Evolutionary conservation across 768 basidiomycete species (phyloP), one percentile per base, ranked within the genome.

Genomic region (Amanita phalloides): DNA sequence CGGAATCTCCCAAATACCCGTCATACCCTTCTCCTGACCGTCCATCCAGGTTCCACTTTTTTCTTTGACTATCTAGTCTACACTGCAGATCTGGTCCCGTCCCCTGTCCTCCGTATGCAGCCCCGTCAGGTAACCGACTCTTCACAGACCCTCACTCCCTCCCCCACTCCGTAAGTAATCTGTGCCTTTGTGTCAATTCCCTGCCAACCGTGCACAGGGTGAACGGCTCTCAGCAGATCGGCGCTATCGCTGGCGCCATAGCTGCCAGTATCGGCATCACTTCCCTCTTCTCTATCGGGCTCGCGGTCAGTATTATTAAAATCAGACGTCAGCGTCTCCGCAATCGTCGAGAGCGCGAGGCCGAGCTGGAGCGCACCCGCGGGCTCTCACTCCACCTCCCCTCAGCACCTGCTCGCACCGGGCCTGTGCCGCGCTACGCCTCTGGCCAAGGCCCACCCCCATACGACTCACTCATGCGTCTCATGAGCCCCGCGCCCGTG

Each of bases 181-280:
- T 61, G 62, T 53, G 62, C 62, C 59, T 62, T 55, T 63, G 17
- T 52, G 59, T 64, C 63, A 56, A 54, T 58, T 55, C 56, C 44
- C 33, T 50, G 37, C 43, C 51, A 44, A 49, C 23, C 48, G 35
- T 41, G 45, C 23, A 8, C 20, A 45, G 36, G 4, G 21, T 11
- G 17, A 37, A 17, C 23, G 14, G 5, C 20, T 1, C 10, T 6
- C 20, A 42, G 41, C 41, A 47, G 32, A 25, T 53, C 35, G 53
- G 30, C 6, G 36, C 46, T 6, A 45, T 82, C 58, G 78, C 68
- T 1, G 76, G 71, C n/a, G 77, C 74, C 1, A 67, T 81, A 21
- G 77, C 75, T 0, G 74, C 75, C 26, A 71, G 68, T 28, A 69
- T 78, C 14, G 79, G 78, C 28, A 71, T 78, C 20, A 70, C 81